These are phyloP conservation scores for Saitozyma podzolica DNA, from an alignment of 768 basidiomycete species.

Conservation along the genomic window DNA sequence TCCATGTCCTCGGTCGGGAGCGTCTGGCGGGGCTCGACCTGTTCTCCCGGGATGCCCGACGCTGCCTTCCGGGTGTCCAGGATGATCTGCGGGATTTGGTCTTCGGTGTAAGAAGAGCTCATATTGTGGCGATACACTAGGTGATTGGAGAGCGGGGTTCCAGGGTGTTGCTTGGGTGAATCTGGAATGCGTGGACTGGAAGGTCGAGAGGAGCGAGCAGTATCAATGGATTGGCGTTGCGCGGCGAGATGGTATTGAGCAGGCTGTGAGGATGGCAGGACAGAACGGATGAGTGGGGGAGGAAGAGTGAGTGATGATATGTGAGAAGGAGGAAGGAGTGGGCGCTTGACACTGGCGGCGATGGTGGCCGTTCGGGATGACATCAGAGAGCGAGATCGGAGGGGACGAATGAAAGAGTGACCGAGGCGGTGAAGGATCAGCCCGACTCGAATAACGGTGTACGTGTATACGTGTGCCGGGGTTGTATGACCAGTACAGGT, in stretches of 20 bases:
- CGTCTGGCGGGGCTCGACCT: constrained; percentile 55
- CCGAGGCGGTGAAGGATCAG: too few relatives aligned
- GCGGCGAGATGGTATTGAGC: background rate
- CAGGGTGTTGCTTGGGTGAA: too few relatives aligned
- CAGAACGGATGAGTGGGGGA: background rate
- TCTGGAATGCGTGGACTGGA: too few relatives aligned
- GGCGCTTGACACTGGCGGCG: background rate
- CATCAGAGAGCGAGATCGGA: background rate
- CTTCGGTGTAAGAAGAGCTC: background rate
- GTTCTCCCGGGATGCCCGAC: constrained; percentile 52
- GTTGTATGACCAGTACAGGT: too few relatives aligned
- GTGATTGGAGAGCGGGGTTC: background rate
- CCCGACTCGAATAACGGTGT: too few relatives aligned
- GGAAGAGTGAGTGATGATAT: background rate
- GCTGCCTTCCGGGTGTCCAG: constrained; percentile 36
- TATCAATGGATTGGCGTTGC: background rate
- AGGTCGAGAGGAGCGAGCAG: background rate
- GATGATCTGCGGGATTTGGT: constrained; percentile 41
- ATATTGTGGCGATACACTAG: too few relatives aligned
- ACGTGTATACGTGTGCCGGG: too few relatives aligned
- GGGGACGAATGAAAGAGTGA: too few relatives aligned
- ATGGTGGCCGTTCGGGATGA: background rate
- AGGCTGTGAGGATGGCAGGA: background rate
- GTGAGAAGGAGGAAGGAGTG: background rate
- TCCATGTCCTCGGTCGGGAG: constrained; percentile 46